Evolutionary conservation across 73 alveolate genomes (phyloP).

Genomic region (Paramecium primaurelia): DNA sequence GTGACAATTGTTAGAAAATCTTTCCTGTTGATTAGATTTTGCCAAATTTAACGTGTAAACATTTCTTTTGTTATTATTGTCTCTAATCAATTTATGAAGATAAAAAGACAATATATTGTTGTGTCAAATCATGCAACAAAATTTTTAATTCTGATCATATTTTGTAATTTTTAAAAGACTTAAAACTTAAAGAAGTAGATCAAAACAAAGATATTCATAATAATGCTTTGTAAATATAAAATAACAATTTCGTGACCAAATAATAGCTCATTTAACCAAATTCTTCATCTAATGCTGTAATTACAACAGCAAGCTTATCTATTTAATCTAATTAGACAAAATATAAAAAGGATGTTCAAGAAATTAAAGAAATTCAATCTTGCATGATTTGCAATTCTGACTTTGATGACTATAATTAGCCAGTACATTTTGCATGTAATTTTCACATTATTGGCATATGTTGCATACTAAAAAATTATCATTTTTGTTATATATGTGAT

Average conservation of each 20-base stretch:
- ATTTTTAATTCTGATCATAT: neutral
- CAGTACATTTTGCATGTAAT: neutral
- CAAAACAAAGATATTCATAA: too few relatives aligned
- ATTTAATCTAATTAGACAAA: neutral
- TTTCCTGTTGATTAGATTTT: neutral
- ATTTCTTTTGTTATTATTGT: neutral
- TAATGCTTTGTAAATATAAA: too few relatives aligned
- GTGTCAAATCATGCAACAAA: neutral
- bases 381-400: neutral
- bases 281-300: neutral
- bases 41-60: neutral
- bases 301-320: neutral
- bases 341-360: neutral
- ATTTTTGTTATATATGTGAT: too few relatives aligned
- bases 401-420: neutral
- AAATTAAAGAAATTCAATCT: neutral
- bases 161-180: too few relatives aligned
- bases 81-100: neutral
- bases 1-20: neutral
- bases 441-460: neutral
- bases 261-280: too few relatives aligned
- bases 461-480: neutral
- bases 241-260: neutral
- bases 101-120: neutral
- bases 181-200: neutral